Base-by-base conservation (phyloP, 345 rosid species). In the Arabidopsis thaliana region DNA sequence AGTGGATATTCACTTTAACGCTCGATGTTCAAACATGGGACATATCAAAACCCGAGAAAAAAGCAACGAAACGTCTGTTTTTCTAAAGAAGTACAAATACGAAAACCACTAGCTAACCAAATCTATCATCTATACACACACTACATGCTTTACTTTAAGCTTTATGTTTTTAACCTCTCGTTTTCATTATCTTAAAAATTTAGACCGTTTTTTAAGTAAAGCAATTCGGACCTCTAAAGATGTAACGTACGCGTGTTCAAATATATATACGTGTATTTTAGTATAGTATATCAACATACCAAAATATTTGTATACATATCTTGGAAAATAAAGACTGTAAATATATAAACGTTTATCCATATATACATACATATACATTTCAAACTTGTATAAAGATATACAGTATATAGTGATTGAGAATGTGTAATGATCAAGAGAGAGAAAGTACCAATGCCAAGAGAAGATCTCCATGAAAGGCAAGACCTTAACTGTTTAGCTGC, bases 381-480 rank as follows among this genome's bases (percentile, higher is more conserved):
- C 11, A 41, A 61, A 72, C 23, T 48, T 41, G 20, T 41, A 63
- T 22, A 72, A 1, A 42, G 12, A 50, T 16, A 66, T 3, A 16
- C 20, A 16, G 20, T 16, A 14, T 55, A 13, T 30, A 55, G 5
- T 1, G 36, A 1, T 45, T 66, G 8, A 2, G n/a, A 12, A 12
- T 42, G 12, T 41, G 44, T 72, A 40, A 40, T 16, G 2, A 50
- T 25, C 0, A 46, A 51, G 56, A 22, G 57, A 76, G 55, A 53
- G 57, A 68, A 11, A 40, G 30, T 71, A 95, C 99, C 99, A 30
- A 78, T 86, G 81, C 91, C 91, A 34, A 91, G 79, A 69, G 80
- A 84, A 60, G 90, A 89, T 80, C 98, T 91, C 99, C 99, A 95
- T 32, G 94, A 83, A 83, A 95, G 97, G 72, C 94, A 92, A 28